Evolutionary conservation across 169 alveolate genomes (phyloP).

Genomic region (Hammondia hammondi): DNA sequence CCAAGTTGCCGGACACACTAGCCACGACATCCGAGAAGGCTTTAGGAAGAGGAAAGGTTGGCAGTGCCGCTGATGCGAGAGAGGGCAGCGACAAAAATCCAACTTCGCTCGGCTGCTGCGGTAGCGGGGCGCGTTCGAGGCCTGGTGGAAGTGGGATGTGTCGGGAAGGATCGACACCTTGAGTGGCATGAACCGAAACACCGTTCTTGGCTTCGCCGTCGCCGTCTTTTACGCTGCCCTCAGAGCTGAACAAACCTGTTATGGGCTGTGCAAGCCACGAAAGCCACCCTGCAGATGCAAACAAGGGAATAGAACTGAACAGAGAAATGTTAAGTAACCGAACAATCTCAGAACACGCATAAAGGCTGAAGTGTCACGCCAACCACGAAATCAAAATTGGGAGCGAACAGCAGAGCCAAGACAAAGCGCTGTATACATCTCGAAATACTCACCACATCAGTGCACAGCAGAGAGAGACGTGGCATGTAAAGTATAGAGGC

Average conservation of each 20-base stretch:
- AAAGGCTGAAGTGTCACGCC: too few relatives aligned
- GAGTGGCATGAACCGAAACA: neutral
- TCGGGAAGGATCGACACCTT: neutral
- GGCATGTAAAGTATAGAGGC: too few relatives aligned
- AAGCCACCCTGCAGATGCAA: neutral
- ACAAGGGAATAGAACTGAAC: neutral
- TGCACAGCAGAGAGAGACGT: too few relatives aligned
- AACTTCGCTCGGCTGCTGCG: neutral
- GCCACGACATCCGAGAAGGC: neutral
- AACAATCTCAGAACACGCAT: too few relatives aligned
- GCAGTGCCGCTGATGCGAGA: neutral
- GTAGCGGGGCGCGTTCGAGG: neutral
- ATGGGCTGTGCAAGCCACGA: conserved; percentile 23
- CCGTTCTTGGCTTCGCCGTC: neutral
- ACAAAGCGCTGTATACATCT: too few relatives aligned
- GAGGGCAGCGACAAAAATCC: neutral
- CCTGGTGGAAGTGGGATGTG: neutral
- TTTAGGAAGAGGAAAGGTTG: neutral
- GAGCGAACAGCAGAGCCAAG: too few relatives aligned
- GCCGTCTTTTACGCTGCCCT: neutral
- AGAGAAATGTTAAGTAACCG: neutral
- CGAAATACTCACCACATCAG: too few relatives aligned
- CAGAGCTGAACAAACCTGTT: neutral
- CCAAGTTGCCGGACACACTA: neutral
- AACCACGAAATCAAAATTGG: too few relatives aligned